Evolutionary conservation across 2,329 filamentous ascomycete genomes (phyloP).

Genomic region (Aspergillus sp.): DNA sequence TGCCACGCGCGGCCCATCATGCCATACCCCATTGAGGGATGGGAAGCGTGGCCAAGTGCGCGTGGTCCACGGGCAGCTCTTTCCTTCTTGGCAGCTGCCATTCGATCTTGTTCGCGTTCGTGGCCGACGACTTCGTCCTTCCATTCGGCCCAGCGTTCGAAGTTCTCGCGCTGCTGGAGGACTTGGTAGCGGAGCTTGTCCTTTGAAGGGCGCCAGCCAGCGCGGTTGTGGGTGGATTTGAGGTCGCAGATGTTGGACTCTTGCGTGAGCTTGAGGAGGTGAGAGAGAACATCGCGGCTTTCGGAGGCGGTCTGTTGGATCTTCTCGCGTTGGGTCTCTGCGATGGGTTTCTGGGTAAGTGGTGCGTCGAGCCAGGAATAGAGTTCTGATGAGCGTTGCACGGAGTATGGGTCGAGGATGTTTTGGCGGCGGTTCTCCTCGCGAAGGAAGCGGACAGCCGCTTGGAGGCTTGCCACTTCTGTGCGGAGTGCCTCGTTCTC

Average conservation of each 20-base stretch:
- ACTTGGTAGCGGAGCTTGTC: conserved; percentile 45
- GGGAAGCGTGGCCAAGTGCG: conserved; percentile 24
- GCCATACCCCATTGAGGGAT: conserved; percentile 34
- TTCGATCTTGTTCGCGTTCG: conserved; percentile 37
- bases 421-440: conserved; percentile 45
- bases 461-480: conserved; percentile 45
- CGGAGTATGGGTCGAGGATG: conserved; percentile 42
- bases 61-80: conserved; percentile 28
- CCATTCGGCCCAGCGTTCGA: conserved; percentile 48
- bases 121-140: conserved; percentile 40
- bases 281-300: conserved; percentile 43
- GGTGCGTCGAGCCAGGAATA: conserved; percentile 47
- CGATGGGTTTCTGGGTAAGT: conserved; percentile 27
- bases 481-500: conserved; percentile 44
- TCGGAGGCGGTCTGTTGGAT: conserved; percentile 38
- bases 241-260: conserved; percentile 42
- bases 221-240: conserved; percentile 34
- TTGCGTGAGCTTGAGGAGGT: conserved; percentile 45
- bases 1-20: conserved; percentile 44
- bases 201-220: conserved; percentile 43
- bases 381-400: conserved; percentile 40
- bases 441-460: conserved; percentile 47
- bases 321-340: conserved; percentile 30
- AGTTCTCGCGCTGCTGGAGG: conserved; percentile 46
- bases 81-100: conserved; percentile 35